Base-by-base conservation (phyloP, 2,329 filamentous ascomycete species). In the Colletotrichum sp. region DNA sequence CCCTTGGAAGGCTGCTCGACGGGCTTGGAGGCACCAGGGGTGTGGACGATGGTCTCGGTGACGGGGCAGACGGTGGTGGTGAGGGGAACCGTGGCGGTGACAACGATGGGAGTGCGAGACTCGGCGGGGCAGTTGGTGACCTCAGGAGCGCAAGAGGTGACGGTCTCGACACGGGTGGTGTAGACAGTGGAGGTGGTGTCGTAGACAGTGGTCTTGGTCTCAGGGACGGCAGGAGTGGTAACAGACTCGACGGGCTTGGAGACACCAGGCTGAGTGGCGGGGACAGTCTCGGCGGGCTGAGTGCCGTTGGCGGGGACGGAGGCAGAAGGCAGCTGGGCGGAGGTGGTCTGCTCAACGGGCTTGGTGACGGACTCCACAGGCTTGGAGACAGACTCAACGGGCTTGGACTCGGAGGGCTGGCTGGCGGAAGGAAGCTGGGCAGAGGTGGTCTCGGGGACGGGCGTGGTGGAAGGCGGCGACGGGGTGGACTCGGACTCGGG, bases 1-100 rank as follows among this genome's bases (percentile, higher is more conserved):
- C 15, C 62, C 72, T 75, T 32, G 79, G 79, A 68, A 71, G 77
- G 49, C 68, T 72, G 26, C 9, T 28, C 71, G 28, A 59, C 72
- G 52, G 75, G 75, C 67, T 75, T 44, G 49, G 71, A 65, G 24
- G 75, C 77, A 36, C 82, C 76, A 52, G 81, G 82, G 52, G 85
- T 86, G 74, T 85, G 80, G 28, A 87, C 88, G 78, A 86, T 81
- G 57, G 89, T 91, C 85, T 88, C 88, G n/a, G 90, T 91, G 76
- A 91, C 89, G 26, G 90, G 91, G 88, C 90, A 92, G 81, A 92
- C 82, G 55, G 91, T 93, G 77, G 92, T 93, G 67, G 89, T 90
- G 65, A 92, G 80, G 63, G 91, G 84, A 75, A 93, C 81, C 8
- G 89, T 91, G 74, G 90, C 87, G 4, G 90, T 91, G 70, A 89